phyloP scores from a whole-genome alignment of 768 basidiomycete genomes.

The Grammothele lineata region DNA sequence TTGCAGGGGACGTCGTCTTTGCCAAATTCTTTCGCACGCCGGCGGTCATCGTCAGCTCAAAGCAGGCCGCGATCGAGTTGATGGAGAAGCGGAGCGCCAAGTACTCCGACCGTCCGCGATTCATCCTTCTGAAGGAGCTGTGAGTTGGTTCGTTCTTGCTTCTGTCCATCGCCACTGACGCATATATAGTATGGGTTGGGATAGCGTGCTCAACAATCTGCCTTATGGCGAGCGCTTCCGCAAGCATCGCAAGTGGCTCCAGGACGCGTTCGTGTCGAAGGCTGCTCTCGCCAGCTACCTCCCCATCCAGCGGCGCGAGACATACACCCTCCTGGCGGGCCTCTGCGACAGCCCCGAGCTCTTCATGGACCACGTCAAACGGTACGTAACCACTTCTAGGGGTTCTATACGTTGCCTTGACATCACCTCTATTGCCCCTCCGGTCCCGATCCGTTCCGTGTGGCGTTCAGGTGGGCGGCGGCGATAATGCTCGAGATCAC shows the following conservation, averaged over 20 bases:
- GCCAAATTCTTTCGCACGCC: constrained; percentile 17
- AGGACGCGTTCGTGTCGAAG: constrained; percentile 16
- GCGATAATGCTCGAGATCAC: constrained; percentile 14
- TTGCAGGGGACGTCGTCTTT: constrained; percentile 20
- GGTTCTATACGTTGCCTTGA: no score
- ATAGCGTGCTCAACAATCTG: constrained; percentile 15
- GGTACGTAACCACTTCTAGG: no score
- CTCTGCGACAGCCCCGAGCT: constrained; percentile 10
- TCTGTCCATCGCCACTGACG: background rate
- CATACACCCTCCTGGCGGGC: constrained; percentile 8
- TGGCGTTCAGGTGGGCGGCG: constrained; percentile 3
- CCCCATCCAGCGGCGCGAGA: constrained; percentile 16
- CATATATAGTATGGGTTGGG: constrained; percentile 19
- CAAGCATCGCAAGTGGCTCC: constrained; percentile 20
- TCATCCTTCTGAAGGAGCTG: constrained; percentile 23
- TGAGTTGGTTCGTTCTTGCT: constrained; percentile 1
- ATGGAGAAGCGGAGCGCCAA: constrained; percentile 26
- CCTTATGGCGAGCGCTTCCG: constrained; percentile 20
- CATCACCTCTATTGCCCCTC: background rate
- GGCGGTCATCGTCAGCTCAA: constrained; percentile 21
- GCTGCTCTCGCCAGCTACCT: constrained; percentile 8
- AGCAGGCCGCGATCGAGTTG: constrained; percentile 20
- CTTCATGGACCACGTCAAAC: constrained; percentile 14
- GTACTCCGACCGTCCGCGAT: constrained; percentile 24
- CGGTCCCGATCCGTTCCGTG: no score